Evolutionary conservation across 2,329 filamentous ascomycete species (phyloP), one percentile per base, ranked within the genome.

Genomic region (Gnomoniopsis sp.): DNA sequence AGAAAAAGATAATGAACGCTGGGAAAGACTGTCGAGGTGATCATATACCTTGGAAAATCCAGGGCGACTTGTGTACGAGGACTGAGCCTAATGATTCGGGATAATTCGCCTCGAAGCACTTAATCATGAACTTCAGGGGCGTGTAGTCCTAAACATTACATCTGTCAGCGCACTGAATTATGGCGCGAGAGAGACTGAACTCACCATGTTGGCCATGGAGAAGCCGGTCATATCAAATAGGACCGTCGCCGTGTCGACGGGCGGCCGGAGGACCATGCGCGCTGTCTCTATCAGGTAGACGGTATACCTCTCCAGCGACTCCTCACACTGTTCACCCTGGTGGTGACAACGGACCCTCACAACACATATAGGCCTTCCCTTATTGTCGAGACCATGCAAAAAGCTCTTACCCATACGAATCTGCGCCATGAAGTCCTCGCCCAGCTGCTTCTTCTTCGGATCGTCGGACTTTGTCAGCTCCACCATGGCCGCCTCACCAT

Each of bases 91-190:
- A 81, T 50, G 87, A 93, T 73, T 99, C 95, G 0, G 95, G 95
- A 67, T 98, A 99, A 72, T 99, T 98, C 61, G 95, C 95, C 77
- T 99, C 95, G 70, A 99, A 99, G 73, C 93, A 96, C 74, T 96
- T 96, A 74, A 99, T 97, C 89, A 99, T 97, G 76, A 98, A 99
- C 70, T 96, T 99, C 58, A 99, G 91, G 1, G 95, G 93, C 0
- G 90, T 85, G 72, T 98, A 98, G 73, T 99, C 95, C 86, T 88
- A 58, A 36, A 59, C 72, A 41, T 69, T 67, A 34, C 72, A 38
- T 69, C 67, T 38, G 55, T 63, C 11, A 26, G 41, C 6, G 7
- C 19, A 3, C 17, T n/a, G 19, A 15, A 10, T 14, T 38, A 26
- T 22, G 14, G n/a, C 15, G 19, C 7, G 2, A 15, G 30, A 15